Base-by-base conservation (phyloP, 345 rosid genomes). In the Carallia pectinifolia region DNA sequence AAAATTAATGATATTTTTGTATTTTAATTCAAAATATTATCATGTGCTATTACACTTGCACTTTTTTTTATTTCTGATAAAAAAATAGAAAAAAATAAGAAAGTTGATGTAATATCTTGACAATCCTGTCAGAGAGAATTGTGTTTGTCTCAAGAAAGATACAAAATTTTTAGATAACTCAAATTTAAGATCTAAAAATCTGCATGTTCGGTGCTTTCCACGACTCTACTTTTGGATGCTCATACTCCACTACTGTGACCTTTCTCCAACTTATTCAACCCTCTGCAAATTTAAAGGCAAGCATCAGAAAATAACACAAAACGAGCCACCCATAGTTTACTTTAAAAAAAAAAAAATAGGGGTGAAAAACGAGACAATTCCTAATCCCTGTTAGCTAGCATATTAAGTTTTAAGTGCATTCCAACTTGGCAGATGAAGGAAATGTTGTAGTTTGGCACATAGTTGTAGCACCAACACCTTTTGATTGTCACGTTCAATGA, bases 391-490 rank as follows among this genome's bases (percentile, higher is more conserved):
- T 33, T 33, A 37, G 66, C 62, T 66, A 84, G 62, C 83, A 86
- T 74, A 89, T 87, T 76, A 91, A 77, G 78, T 93, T 93, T 73
- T 65, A 75, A 5, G 91, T 92, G 36, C 97, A 23, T 23, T 23
- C 23, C 23, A 23, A 23, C 23, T 23, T 23, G 23, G 23, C 23
- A 23, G 23, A 23, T 23, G 23, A 23, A 23, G 23, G 23, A 23
- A 23, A 23, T 96, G 71, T 88, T 91, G 52, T 71, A 33, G 80
- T 72, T 90, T 93, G 74, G 74, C 80, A 72, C 85, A 88, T 38
- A 83, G 82, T 47, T 81, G 64, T 44, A 86, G 92, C 71, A 74
- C 68, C 80, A 87, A 40, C 39, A 79, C 79, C 75, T 85, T 85
- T 52, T 52, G 76, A 58, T 73, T 76, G 56, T 74, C 74, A 2